Conservation (phyloP, 768 basidiomycete species). For the Mycena chlorophos region DNA sequence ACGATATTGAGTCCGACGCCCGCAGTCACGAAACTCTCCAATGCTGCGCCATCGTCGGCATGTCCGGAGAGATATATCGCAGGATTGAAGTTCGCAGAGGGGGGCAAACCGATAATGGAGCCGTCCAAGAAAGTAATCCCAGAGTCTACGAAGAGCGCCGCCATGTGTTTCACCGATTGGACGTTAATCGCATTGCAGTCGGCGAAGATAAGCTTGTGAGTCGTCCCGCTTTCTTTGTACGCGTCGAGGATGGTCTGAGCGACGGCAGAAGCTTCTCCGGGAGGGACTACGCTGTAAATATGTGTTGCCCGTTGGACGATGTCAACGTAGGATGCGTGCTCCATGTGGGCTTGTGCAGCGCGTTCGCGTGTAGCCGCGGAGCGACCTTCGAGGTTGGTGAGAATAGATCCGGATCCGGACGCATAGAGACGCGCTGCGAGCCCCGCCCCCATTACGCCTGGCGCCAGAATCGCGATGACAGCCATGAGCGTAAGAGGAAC, state of each 20-base stretch:
- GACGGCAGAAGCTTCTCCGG: slow-evolving; percentile 38
- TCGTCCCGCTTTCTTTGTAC: not conserved
- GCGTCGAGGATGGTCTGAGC: slow-evolving; percentile 31
- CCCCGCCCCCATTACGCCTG: slow-evolving; percentile 21
- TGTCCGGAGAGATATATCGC: slow-evolving; percentile 46
- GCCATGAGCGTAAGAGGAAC: no score
- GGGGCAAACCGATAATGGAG: slow-evolving; percentile 47
- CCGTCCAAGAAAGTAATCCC: slow-evolving; percentile 46
- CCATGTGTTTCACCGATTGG: slow-evolving; percentile 40
- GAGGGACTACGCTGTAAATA: slow-evolving; percentile 51
- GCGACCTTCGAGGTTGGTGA: slow-evolving; percentile 43
- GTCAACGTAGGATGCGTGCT: slow-evolving; percentile 38
- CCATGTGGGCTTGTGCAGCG: slow-evolving; percentile 43
- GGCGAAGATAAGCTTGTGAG: slow-evolving; percentile 32
- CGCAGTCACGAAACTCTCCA: slow-evolving; percentile 37
- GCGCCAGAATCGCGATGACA: slow-evolving; percentile 14
- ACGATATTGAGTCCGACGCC: slow-evolving; percentile 41
- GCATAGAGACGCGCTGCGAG: slow-evolving; percentile 11
- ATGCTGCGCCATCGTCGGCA: slow-evolving; percentile 26
- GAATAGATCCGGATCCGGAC: slow-evolving; percentile 13
- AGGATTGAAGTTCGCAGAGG: slow-evolving; percentile 40
- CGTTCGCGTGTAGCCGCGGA: slow-evolving; percentile 40
- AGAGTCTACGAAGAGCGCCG: slow-evolving; percentile 38
- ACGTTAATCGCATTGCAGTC: slow-evolving; percentile 52
- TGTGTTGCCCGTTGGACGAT: slow-evolving; percentile 36